Base-by-base conservation (phyloP, 805 yeast species). In the Lipomyces sp. region DNA sequence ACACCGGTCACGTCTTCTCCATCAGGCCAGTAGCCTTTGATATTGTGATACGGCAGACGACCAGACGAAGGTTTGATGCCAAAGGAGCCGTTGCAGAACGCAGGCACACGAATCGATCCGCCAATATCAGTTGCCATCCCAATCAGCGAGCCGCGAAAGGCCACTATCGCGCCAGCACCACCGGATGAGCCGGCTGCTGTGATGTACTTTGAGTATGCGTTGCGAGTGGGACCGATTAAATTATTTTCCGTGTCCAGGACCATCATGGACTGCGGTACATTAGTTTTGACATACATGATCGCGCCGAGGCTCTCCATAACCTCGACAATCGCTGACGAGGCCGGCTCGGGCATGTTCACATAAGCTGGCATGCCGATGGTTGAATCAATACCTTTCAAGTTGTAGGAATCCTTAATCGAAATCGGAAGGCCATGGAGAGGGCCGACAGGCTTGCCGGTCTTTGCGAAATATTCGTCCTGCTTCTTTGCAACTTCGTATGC, bases 361-460 rank as follows among this genome's bases (percentile, higher is more conserved):
- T 74, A 78, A 11, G 77, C 79, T 53, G 83, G 82, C 66, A 81
- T 80, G 5, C 87, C 87, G 65, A 83, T 76, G 2, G 84, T 73
- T 2, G 87, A 79, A 3, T 81, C 81, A 35, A 79, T 79, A 2
- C 85, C 86, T 59, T 76, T 75, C 55, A 84, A 66, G 67, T 80
- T 79, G 64, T 82, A 75, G 62, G 81, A 78, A 63, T 82, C 85
- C 78, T 11, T 89, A 66, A 53, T 81, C 71, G 39, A 69, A 18
- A 63, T 56, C 29, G 90, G 90, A 51, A 87, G 77, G 2, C 91
- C 91, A 70, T 87, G 90, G 59, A 87, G 80, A 1, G 89, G 87
- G 33, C 90, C 90, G 30, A 85, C 72, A 1, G 82, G 76, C 66
- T 81, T 80, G 15, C 87, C 87, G 54, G 80, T 76, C 58, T 79